Conservation (phyloP, 2,329 filamentous ascomycete genomes). For the Tolypocladium nubicola region DNA sequence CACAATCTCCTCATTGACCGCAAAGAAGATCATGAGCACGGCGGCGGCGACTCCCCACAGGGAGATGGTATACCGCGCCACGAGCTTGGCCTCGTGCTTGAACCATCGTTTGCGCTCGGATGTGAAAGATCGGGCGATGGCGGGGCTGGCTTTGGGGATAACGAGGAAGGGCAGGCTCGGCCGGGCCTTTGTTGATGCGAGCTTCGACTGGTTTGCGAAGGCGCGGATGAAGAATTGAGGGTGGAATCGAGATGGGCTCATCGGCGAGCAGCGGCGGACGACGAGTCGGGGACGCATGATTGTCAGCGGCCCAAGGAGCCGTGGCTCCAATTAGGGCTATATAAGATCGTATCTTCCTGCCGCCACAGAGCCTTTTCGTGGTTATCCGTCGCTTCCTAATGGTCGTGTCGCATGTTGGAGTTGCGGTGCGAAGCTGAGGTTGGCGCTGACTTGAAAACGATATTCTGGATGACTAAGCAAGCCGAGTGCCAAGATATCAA, state of each 20-base stretch:
- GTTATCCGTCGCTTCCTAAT: background rate
- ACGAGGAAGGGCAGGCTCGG: constrained; percentile 37
- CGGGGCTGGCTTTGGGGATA: constrained; percentile 34
- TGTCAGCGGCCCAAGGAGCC: constrained; percentile 4
- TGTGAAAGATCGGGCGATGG: constrained; percentile 62
- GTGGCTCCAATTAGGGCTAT: background rate
- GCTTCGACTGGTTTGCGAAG: constrained; percentile 16
- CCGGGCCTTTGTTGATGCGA: constrained; percentile 18
- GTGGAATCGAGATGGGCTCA: constrained; percentile 5
- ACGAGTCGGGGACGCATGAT: constrained; percentile 29
- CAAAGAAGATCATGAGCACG: constrained; percentile 50
- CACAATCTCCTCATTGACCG: constrained; percentile 60
- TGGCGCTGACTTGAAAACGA: background rate
- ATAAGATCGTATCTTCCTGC: background rate
- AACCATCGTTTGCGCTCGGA: constrained; percentile 65
- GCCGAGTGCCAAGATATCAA: background rate
- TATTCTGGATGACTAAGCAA: background rate
- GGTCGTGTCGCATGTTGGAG: background rate
- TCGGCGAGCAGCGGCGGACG: constrained; percentile 18
- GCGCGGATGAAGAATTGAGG: constrained; percentile 11
- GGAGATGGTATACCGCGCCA: constrained; percentile 55
- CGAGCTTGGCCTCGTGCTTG: constrained; percentile 58
- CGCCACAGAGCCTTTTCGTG: background rate
- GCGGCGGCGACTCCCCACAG: constrained; percentile 55
- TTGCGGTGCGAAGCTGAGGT: background rate